phyloP scores from a whole-genome alignment of 106 monocot genomes.

The Dioscorea zingiberensis region DNA sequence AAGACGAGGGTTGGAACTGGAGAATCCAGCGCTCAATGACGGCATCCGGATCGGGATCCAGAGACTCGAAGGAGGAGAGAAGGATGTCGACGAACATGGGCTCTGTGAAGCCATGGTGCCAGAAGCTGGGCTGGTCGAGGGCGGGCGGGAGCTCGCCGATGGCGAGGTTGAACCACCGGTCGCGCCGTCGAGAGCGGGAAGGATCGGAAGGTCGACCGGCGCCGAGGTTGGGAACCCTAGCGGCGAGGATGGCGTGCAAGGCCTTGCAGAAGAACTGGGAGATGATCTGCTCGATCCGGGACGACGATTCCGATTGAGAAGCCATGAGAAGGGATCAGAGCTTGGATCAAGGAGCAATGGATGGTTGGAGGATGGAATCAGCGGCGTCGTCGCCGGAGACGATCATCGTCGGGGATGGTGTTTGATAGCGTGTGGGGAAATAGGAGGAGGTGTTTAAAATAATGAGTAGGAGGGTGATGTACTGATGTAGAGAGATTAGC shows the following conservation, averaged over 20 bases:
- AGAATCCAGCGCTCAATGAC: constrained; percentile 39
- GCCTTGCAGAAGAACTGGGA: constrained; percentile 71
- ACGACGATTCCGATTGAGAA: constrained; percentile 13
- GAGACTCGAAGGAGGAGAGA: constrained; percentile 28
- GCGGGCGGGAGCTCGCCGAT: constrained; percentile 59
- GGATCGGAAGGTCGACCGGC: neutral
- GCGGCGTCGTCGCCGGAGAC: too few species aligned
- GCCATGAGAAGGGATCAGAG: constrained; percentile 8
- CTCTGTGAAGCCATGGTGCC: constrained; percentile 35
- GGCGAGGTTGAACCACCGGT: constrained; percentile 94
- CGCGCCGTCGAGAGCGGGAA: constrained; percentile 17
- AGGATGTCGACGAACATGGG: constrained; percentile 72
- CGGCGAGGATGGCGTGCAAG: constrained; percentile 66
- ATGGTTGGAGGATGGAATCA: too few species aligned
- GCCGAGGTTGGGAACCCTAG: constrained; percentile 50
- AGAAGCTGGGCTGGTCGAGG: constrained; percentile 25
- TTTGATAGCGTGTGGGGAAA: too few species aligned
- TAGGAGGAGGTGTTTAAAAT: too few species aligned
- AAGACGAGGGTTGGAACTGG: constrained; percentile 14
- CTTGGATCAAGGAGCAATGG: too few species aligned
- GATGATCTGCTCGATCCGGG: constrained; percentile 57
- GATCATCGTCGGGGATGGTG: too few species aligned
- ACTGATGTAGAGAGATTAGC: too few species aligned
- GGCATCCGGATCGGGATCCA: constrained; percentile 1
- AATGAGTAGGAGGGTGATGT: too few species aligned